Evolutionary conservation across 192 early-diverging fungal genomes (phyloP).

Genomic region (Endogone sp.): DNA sequence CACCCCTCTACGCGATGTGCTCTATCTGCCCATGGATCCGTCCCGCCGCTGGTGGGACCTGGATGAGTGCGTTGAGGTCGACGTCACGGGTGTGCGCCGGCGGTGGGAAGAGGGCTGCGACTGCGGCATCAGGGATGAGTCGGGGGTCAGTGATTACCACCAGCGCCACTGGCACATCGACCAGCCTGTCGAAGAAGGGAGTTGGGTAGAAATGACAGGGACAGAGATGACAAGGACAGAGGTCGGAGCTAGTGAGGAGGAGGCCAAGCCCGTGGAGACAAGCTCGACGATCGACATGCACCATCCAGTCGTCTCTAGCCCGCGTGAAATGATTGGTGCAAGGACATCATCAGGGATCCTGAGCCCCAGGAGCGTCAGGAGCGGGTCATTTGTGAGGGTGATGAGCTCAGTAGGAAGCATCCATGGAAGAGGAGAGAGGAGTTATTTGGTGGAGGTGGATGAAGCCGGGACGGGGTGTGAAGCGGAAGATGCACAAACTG

Average conservation of each 20-base stretch:
- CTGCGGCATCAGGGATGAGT: neutral
- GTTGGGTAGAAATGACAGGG: neutral
- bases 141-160: slow-evolving; percentile 1
- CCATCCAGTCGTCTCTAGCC: neutral
- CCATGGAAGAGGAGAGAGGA: neutral
- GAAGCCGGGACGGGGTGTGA: neutral
- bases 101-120: neutral
- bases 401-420: neutral
- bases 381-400: neutral
- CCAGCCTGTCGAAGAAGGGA: neutral
- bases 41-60: slow-evolving; percentile 29
- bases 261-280: neutral
- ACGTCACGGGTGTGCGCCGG: slow-evolving; percentile 11
- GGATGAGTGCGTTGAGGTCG: slow-evolving; percentile 33
- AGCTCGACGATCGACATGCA: too few species aligned
- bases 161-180: slow-evolving; percentile 6
- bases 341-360: too few species aligned
- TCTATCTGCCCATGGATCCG: slow-evolving; percentile 38
- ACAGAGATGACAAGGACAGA: neutral
- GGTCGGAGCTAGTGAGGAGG: neutral
- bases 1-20: slow-evolving; percentile 30
- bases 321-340: too few species aligned
- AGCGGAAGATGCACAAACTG: neutral
- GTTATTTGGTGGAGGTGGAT: neutral
- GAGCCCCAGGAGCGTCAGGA: neutral